These are phyloP conservation scores for Macaranga tanarius DNA, from an alignment of 441 rosid genomes.

Conservation along the genomic window DNA sequence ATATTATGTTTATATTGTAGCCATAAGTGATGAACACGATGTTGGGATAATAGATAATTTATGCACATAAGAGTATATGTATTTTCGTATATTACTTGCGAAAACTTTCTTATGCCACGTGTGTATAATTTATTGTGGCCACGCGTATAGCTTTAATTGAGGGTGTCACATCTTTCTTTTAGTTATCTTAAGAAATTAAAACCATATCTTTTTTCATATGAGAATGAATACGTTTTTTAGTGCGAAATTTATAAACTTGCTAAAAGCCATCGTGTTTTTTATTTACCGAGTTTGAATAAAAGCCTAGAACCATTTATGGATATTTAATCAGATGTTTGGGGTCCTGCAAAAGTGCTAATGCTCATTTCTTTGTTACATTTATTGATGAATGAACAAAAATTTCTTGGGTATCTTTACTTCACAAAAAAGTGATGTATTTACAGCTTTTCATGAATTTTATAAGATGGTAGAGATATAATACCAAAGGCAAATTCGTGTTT, in stretches of 20 bases:
- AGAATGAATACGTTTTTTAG: not conserved
- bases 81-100: too few relatives aligned
- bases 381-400: not conserved
- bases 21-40: too few relatives aligned
- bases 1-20: too few relatives aligned
- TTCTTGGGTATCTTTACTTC: not conserved
- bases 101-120: too few relatives aligned
- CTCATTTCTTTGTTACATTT: not conserved
- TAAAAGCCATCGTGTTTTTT: not conserved
- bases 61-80: too few relatives aligned
- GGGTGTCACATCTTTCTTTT: not conserved
- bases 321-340: not conserved
- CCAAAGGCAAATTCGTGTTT: not conserved
- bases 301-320: not conserved
- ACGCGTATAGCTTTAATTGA: too few relatives aligned
- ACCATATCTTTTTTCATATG: not conserved
- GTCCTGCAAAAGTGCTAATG: not conserved
- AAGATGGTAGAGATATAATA: not conserved
- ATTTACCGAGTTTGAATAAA: not conserved
- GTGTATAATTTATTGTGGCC: too few relatives aligned
- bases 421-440: not conserved
- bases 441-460: not conserved
- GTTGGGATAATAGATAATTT: too few relatives aligned
- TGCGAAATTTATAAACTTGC: not conserved
- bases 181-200: not conserved